Percentiles rank a stretch among this genome's conserved stretches.
Evolutionary conservation across 441 rosid genomes (phyloP).

Genomic region (Corymbia citriodora): DNA sequence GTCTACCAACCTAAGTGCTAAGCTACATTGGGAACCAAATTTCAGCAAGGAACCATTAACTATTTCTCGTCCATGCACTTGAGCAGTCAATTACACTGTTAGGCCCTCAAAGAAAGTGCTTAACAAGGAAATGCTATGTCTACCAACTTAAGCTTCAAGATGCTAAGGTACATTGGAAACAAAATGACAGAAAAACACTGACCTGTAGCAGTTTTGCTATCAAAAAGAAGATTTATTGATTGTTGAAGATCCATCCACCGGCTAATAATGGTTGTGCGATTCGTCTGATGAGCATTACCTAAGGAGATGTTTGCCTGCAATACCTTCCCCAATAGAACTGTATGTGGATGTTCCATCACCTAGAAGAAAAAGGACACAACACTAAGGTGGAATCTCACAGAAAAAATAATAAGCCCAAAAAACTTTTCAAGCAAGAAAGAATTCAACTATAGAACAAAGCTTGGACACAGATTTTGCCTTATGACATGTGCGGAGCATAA

Average conservation of each 20-base stretch:
- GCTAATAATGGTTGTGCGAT: conserved; percentile 8
- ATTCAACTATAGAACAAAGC: neutral
- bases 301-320: conserved; percentile 58
- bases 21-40: neutral
- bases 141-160: neutral
- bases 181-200: conserved; percentile 10
- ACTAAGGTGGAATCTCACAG: neutral
- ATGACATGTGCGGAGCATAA: neutral
- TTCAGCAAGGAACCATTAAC: neutral
- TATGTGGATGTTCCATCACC: conserved; percentile 97
- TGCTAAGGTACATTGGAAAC: neutral
- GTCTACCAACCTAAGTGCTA: neutral
- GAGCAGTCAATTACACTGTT: neutral
- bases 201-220: conserved; percentile 80
- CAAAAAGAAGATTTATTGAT: conserved; percentile 68
- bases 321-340: conserved; percentile 70
- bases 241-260: conserved; percentile 94
- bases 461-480: neutral
- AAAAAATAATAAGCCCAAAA: conserved; percentile 1
- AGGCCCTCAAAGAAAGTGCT: neutral
- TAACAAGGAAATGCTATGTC: neutral
- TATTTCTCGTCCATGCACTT: neutral
- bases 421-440: neutral
- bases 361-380: conserved; percentile 14
- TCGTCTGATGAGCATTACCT: conserved; percentile 46